Base-by-base conservation (phyloP, 805 yeast genomes). In the Ascoidea rubescens region DNA sequence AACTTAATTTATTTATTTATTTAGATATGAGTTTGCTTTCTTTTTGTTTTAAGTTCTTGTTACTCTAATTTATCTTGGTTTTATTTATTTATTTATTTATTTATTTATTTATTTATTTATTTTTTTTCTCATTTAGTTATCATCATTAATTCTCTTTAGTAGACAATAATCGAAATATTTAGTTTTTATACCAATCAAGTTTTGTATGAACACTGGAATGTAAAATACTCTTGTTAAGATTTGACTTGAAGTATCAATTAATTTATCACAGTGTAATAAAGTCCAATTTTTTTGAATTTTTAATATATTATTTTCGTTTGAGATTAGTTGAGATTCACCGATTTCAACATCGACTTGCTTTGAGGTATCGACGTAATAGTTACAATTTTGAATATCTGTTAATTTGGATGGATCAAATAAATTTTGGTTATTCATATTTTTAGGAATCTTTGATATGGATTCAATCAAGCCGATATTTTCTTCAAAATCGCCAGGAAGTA, bases 401-500 rank as follows among this genome's bases (percentile, higher is more conserved):
- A 87, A 66, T 57, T 83, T 81, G 8, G 75, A 75, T 1, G 70
- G 66, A 49, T 86, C 89, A 60, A 79, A 88, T 47, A 66, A 54
- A 62, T 91, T 90, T 58, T 71, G 67, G 59, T 88, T 82, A 62
- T 91, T 90, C 88, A 87, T 85, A 4, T 81, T 77, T 0, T 57
- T 49, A 1, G 95, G 93, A 1, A 73, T 59, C 1, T 58, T 55
- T 28, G 84, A 71, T 0, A 85, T 74, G 0, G 71, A 56, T 2
- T 62, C 56, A 7, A 58, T 48, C 17, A 63, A 57, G 5, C 58
- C 59, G 1, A 49, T 59, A 1, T 61, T 58, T 57, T 82, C 95
- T 4, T 63, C 60, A 61, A 90, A 91, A 59, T 87, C 93, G 2
- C 95, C 95, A 0, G 98, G 98, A 43, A 91, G 69, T 55, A 90